Evolutionary conservation across 2,329 filamentous ascomycete genomes (phyloP).

Genomic region (Uncinocarpus reesii): DNA sequence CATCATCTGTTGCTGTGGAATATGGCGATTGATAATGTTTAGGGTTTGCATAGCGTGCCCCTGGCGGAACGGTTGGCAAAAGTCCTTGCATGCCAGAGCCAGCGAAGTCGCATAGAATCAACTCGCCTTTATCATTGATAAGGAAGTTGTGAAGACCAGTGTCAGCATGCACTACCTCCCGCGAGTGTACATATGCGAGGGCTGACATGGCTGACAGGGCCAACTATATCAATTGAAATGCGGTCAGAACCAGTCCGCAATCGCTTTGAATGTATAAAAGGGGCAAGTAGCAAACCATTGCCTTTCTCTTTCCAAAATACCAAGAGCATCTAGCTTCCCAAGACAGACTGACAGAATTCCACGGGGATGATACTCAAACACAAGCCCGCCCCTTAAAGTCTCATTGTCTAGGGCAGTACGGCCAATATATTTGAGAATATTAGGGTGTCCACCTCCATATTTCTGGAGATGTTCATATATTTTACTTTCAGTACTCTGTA

Average conservation of each 20-base stretch:
- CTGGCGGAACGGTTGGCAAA: not conserved
- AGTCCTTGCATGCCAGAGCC: conserved; percentile 11
- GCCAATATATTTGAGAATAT: conserved; percentile 6
- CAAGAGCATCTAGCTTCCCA: conserved; percentile 2
- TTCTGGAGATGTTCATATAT: conserved; percentile 8
- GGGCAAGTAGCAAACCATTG: too few species aligned
- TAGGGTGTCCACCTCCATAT: not conserved
- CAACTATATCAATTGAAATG: too few species aligned
- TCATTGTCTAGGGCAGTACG: not conserved
- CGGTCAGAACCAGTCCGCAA: too few species aligned
- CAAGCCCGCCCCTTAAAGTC: not conserved
- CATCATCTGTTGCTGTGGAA: conserved; percentile 1
- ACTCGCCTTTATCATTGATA: conserved; percentile 3
- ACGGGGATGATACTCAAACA: conserved; percentile 9
- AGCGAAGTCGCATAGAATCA: conserved; percentile 9
- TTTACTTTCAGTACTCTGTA: not conserved
- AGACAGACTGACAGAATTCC: conserved; percentile 1
- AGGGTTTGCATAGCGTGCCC: conserved; percentile 6
- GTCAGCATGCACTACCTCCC: conserved; percentile 10
- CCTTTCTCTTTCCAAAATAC: not conserved
- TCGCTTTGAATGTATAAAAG: too few species aligned
- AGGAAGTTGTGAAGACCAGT: conserved; percentile 13
- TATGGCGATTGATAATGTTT: not conserved
- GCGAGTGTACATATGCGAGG: conserved; percentile 14
- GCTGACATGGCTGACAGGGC: too few species aligned